Base-by-base conservation (phyloP, 148 eudicot species). In the Nepenthes gracilis region DNA sequence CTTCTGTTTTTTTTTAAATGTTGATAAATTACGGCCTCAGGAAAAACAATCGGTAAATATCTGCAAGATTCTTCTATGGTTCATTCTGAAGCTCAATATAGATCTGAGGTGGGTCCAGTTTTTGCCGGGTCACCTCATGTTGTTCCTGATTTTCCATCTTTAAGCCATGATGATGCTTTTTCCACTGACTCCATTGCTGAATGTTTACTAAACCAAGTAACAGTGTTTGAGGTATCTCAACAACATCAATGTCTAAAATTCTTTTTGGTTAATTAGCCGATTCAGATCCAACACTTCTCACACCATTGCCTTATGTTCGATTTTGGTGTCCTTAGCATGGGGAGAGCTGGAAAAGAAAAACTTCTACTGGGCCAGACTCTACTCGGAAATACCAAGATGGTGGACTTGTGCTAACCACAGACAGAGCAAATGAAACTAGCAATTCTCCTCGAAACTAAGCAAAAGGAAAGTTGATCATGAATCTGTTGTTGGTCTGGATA, bases 401-500 rank as follows among this genome's bases (percentile, higher is more conserved):
- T 67, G 72, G 62, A 69, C 63, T 62, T 15, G 38, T 60, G 35
- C 57, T 65, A 15, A 36, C 64, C 23, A 54, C 64, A 35, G 70
- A 59, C 58, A 61, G 59, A 50, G 81, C 50, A 60, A 67, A 67
- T 51, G 84, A 54, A 51, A 48, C 62, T 63, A 77, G 74, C 58
- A 67, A 71, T 55, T 32, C 65, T 9, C 57, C 49, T 33, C 59
- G 63, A 62, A 53, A 55, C 56, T 52, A 34, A 58, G 63, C 36
- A 69, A 59, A 47, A 32, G 35, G 32, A 51, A 0, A 47, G 66
- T 45, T 58, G 62, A 12, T 12, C 48, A 23, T 68, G 62, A 68
- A 63, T 62, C 65, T 48, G 59, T 70, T 47, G 78, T 76, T 57
- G 83, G 74, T 67, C 36, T 72, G 48, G 85, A 73, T 56, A 75